phyloP scores from a whole-genome alignment of 345 rosid genomes.

The Isatis tinctoria region DNA sequence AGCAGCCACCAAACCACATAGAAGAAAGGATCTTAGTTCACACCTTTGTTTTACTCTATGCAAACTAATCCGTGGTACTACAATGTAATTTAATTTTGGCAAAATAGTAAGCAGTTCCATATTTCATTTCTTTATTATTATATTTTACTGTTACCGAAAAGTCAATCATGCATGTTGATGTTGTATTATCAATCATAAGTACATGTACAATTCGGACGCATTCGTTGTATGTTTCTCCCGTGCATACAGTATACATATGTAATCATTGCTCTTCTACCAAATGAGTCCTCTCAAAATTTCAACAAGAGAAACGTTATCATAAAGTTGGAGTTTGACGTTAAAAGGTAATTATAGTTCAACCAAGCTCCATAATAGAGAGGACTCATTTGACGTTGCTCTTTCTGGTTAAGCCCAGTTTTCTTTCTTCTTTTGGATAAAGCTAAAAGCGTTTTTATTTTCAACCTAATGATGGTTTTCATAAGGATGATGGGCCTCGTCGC shows the following conservation, averaged over 20 bases:
- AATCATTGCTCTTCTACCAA: constrained; percentile 4
- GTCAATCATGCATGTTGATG: constrained; percentile 20
- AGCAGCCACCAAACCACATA: constrained; percentile 21
- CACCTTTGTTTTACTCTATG: constrained; percentile 24
- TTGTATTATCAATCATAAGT: constrained; percentile 10
- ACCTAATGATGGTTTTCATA: not conserved
- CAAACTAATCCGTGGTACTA: constrained; percentile 19
- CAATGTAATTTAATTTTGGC: not conserved
- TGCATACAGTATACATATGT: not conserved
- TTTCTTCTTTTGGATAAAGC: not conserved
- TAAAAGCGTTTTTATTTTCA: not conserved
- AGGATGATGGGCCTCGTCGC: not conserved
- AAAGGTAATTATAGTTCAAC: not conserved
- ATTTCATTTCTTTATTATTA: not conserved
- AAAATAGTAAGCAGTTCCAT: not conserved
- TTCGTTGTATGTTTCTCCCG: constrained; percentile 17
- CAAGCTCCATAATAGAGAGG: not conserved
- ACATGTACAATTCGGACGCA: constrained; percentile 22
- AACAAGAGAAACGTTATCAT: not conserved
- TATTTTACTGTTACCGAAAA: constrained; percentile 2
- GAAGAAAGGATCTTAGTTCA: constrained; percentile 17
- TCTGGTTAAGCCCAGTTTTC: not conserved
- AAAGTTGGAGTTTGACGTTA: not conserved
- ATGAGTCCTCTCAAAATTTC: not conserved
- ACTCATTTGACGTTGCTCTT: not conserved